These are phyloP conservation scores for Chlorella sp. DNA, from an alignment of 139 green algal species.

Conservation along the genomic window DNA sequence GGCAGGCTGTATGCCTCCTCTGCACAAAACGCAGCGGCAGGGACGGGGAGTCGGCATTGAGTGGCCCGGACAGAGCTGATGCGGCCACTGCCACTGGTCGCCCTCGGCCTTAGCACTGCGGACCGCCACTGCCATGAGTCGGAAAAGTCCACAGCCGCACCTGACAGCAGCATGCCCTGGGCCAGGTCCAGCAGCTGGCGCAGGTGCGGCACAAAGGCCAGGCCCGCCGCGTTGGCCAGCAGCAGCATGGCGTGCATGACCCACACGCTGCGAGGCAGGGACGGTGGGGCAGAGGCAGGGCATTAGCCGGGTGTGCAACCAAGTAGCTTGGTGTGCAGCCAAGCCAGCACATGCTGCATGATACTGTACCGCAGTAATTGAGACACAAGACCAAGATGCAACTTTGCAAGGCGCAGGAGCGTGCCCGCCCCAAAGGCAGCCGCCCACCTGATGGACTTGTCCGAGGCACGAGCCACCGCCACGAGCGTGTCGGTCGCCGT, in stretches of 20 bases:
- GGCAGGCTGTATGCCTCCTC: conserved; percentile 53
- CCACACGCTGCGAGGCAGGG: conserved; percentile 1
- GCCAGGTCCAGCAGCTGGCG: conserved; percentile 66
- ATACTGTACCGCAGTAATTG: background rate
- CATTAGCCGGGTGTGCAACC: background rate
- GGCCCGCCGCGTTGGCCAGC: conserved; percentile 72
- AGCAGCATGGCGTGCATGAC: conserved; percentile 85
- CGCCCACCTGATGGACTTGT: conserved; percentile 16
- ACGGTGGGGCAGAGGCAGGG: background rate
- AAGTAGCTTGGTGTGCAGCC: background rate
- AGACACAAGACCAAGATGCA: too few relatives aligned
- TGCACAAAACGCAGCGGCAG: conserved; percentile 26
- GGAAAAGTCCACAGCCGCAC: background rate
- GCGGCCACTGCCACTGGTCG: too few relatives aligned
- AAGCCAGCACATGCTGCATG: background rate
- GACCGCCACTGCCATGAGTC: too few relatives aligned
- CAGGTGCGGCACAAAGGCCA: conserved; percentile 76
- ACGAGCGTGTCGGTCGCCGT: conserved; percentile 62
- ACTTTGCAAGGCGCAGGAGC: too few relatives aligned
- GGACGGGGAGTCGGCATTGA: too few relatives aligned
- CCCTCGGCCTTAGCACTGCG: too few relatives aligned
- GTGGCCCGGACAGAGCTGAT: too few relatives aligned
- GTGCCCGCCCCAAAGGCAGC: too few relatives aligned
- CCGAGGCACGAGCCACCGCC: conserved; percentile 54
- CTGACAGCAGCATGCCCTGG: conserved; percentile 37